Evolutionary conservation across 306 rosid genomes (phyloP), one percentile per base, ranked within the genome.

Genomic region (Hippophae gyantsensis): DNA sequence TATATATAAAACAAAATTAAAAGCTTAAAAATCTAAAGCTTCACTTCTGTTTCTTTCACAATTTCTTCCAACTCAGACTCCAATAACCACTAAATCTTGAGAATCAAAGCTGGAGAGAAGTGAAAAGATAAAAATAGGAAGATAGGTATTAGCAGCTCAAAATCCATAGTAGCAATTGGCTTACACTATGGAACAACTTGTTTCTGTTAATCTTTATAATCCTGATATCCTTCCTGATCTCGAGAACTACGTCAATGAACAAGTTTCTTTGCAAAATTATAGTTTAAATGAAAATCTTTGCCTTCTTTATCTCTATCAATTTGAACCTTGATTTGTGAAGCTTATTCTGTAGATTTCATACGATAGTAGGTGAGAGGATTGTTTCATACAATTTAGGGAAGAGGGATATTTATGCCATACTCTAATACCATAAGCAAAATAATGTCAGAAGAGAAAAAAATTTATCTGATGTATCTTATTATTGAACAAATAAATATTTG

Each of bases 191-290:
- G 96, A 92, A 72, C 89, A 92, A 76, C 84, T 92, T 10, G 81
- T 92, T 9, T 85, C 96, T 8, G 85, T 92, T 52, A 92, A 92
- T 68, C 95, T 89, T 1, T 92, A 92, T 73, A 92, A 92, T 73
- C 99, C 95, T 1, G 96, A 92, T 52, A 88, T 92, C 64, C 96
- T 92, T 50, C 78, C 88, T 54, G 98, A 92, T 72, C 98, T 92
- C 67, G 96, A 88, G 81, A 88, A 84, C 90, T 84, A 82, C 74
- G 99, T 92, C 58, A 86, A 84, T 66, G 96, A 92, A n/a, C 97
- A 92, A 96, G 98, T 92, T 67, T 83, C 96, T 6, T 81, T 90
- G 0, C 86, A 86, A 68, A 83, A 88, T 3, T 92, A 92, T 76
- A 92, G 85, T 49, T 74, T 92, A 9, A 96, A 86, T 69, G 82